A percentile compares a stretch with the other conserved stretches of the same genome.
These are phyloP conservation scores for Sugiyamaella boreocaroliniensis DNA, from an alignment of 805 yeast species.

Conservation along the genomic window DNA sequence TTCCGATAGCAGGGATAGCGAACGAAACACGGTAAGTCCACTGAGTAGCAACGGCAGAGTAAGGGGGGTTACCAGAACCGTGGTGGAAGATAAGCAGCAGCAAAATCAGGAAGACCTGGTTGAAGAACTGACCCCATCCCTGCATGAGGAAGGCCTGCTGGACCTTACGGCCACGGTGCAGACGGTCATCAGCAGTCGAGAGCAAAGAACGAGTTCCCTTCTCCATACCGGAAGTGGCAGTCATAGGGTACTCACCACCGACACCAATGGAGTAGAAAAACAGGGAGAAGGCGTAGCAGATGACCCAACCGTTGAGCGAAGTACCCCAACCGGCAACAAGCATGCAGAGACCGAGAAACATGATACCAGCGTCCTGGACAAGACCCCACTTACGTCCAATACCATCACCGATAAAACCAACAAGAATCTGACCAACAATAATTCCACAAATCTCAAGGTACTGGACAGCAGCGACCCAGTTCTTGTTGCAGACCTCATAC, in stretches of 20 bases:
- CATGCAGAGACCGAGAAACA: slow-evolving; percentile 50
- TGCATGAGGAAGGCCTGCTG: slow-evolving; percentile 70
- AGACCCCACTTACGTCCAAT: slow-evolving; percentile 58
- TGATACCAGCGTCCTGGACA: slow-evolving; percentile 49
- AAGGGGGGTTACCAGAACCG: slow-evolving; percentile 88
- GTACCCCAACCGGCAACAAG: slow-evolving; percentile 55
- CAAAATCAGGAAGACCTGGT: slow-evolving; percentile 76
- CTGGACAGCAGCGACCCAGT: slow-evolving; percentile 32
- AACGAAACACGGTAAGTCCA: slow-evolving; percentile 35
- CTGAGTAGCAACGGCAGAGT: slow-evolving; percentile 32
- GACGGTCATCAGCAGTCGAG: slow-evolving; percentile 31
- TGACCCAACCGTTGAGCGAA: slow-evolving; percentile 51
- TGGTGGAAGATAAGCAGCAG: slow-evolving; percentile 80
- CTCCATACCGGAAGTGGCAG: slow-evolving; percentile 57
- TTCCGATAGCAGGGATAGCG: slow-evolving; percentile 34
- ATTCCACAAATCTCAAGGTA: slow-evolving; percentile 41
- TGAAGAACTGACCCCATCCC: slow-evolving; percentile 95
- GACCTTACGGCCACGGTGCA: slow-evolving; percentile 36
- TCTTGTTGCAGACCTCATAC: slow-evolving; percentile 27
- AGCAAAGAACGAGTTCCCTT: slow-evolving; percentile 37
- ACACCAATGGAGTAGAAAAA: slow-evolving; percentile 48
- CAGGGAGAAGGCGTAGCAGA: slow-evolving; percentile 39
- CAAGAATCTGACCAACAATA: slow-evolving; percentile 52
- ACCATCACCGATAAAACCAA: slow-evolving; percentile 53
- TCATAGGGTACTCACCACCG: slow-evolving; percentile 64